These are phyloP conservation scores for Chenopodium album DNA, from an alignment of 148 eudicot species.

Conservation along the genomic window DNA sequence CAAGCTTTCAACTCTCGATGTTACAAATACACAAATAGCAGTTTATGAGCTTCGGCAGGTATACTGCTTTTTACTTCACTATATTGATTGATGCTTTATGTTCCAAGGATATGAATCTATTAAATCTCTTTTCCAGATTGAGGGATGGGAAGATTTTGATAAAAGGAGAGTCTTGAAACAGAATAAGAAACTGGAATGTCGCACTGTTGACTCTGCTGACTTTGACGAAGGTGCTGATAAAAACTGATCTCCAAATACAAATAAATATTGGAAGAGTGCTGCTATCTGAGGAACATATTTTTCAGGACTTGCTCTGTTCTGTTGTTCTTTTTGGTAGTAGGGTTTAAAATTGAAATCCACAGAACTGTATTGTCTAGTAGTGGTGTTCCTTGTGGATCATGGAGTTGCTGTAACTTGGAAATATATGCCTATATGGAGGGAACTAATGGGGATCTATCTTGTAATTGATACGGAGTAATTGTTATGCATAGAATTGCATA, in stretches of 20 bases:
- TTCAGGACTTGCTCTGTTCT: neutral
- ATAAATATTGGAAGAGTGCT: neutral
- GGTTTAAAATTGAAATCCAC: neutral
- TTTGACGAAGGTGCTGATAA: constrained; percentile 99
- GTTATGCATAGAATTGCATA: neutral
- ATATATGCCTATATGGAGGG: neutral
- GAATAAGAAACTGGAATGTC: constrained; percentile 87
- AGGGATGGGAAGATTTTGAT: constrained; percentile 92
- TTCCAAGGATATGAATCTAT: neutral
- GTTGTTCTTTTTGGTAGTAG: neutral
- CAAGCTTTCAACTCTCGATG: constrained; percentile 70
- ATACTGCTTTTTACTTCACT: constrained; percentile 12
- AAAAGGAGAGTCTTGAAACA: constrained; percentile 68
- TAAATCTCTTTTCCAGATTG: constrained; percentile 44
- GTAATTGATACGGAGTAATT: neutral
- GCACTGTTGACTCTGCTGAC: constrained; percentile 60
- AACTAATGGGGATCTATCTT: neutral
- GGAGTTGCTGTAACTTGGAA: neutral
- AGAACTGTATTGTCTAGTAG: neutral
- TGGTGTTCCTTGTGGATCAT: neutral
- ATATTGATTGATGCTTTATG: constrained; percentile 8
- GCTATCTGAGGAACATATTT: neutral
- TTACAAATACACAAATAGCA: no score
- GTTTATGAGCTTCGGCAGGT: constrained; percentile 74
- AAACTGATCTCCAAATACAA: constrained; percentile 32